phyloP scores from a whole-genome alignment of 164 flowering plant genomes.

The Aristolochia fimbriata region DNA sequence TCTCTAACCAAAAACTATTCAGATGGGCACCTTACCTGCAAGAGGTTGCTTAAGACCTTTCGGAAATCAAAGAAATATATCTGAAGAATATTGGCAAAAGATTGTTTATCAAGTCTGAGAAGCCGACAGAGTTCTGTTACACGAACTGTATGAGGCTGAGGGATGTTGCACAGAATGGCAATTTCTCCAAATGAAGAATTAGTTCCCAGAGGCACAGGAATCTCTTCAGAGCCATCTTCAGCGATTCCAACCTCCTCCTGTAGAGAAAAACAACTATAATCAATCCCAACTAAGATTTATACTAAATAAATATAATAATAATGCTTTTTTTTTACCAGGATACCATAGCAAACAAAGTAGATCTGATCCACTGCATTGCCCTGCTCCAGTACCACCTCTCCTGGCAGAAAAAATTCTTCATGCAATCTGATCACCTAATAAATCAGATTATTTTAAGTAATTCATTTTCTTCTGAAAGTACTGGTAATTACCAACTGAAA shows the following conservation, averaged over 20 bases:
- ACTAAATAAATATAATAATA: background rate
- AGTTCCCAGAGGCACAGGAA: constrained; percentile 33
- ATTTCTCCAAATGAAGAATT: constrained; percentile 65
- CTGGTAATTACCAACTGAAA: background rate
- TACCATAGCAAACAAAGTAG: constrained; percentile 72
- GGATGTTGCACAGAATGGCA: constrained; percentile 81
- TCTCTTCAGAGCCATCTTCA: constrained; percentile 59
- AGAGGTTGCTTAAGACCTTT: constrained; percentile 54
- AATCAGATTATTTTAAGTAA: constrained; percentile 3
- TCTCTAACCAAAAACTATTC: no score
- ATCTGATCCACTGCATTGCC: constrained; percentile 77
- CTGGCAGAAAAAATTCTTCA: constrained; percentile 85
- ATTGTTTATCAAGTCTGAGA: constrained; percentile 74
- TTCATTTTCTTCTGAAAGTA: background rate
- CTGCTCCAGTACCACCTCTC: constrained; percentile 82
- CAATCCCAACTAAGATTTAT: background rate
- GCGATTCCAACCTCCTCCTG: constrained; percentile 63
- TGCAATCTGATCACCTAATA: constrained; percentile 65
- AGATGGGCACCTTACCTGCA: constrained; percentile 45
- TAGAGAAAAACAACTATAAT: background rate
- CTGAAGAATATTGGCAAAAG: constrained; percentile 55
- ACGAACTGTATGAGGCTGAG: constrained; percentile 79
- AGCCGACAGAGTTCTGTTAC: constrained; percentile 76
- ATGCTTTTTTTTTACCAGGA: constrained; percentile 36
- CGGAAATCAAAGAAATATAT: constrained; percentile 69